A percentile compares a stretch with the other conserved stretches of the same genome.
Evolutionary conservation across 257 asterid species (phyloP).

Genomic region (Salvia splendens): DNA sequence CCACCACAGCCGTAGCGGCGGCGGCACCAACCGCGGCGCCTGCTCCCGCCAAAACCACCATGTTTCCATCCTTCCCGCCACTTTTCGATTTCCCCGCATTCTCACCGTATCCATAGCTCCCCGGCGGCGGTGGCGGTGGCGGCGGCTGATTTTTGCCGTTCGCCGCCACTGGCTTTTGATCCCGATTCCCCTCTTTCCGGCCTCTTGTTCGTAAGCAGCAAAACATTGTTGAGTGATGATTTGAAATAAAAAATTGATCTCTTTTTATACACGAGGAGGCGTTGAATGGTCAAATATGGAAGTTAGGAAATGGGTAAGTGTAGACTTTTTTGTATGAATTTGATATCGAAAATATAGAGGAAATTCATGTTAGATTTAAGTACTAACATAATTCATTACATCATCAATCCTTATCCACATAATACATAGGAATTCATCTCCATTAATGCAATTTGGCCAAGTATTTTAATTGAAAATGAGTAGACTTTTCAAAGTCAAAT

Average conservation of each 20-base stretch:
- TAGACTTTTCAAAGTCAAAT: no score
- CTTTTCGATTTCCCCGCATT: constrained; percentile 14
- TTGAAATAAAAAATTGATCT: neutral
- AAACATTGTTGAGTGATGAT: constrained; percentile 14
- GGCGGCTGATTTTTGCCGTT: constrained; percentile 14
- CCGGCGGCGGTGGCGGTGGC: constrained; percentile 14
- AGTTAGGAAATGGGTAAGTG: neutral
- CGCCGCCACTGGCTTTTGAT: constrained; percentile 6
- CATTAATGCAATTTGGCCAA: no score
- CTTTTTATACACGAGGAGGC: neutral
- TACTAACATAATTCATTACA: neutral
- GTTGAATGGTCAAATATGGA: constrained; percentile 5
- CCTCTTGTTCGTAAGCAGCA: constrained; percentile 39
- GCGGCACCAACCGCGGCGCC: constrained; percentile 7
- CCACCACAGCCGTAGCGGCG: constrained; percentile 34
- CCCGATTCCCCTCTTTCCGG: constrained; percentile 11
- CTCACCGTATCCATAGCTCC: neutral
- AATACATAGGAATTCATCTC: no score
- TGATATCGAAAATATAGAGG: neutral
- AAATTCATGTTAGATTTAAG: neutral
- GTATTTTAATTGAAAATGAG: no score
- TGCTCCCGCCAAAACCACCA: constrained; percentile 35
- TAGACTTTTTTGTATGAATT: no score
- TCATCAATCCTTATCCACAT: neutral
- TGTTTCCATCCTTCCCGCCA: constrained; percentile 31